Percentiles rank a stretch among this genome's conserved stretches.
Evolutionary conservation across 2,329 filamentous ascomycete species (phyloP).

Genomic region (Aspergillus niger): DNA sequence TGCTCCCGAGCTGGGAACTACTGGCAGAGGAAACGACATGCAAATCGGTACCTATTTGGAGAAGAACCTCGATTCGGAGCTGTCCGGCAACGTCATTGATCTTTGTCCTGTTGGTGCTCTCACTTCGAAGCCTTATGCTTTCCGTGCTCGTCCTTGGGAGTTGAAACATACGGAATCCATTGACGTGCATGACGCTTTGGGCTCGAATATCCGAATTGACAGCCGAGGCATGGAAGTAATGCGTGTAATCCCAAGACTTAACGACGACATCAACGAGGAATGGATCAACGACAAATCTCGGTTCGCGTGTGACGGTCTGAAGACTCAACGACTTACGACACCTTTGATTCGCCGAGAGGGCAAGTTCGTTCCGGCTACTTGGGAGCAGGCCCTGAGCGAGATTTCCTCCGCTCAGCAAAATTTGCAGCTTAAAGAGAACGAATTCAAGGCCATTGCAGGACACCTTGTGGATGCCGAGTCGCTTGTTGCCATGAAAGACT

Average conservation of each 20-base stretch:
- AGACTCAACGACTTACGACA: slow-evolving; percentile 92
- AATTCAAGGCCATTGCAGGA: slow-evolving; percentile 94
- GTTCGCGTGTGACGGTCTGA: slow-evolving; percentile 94
- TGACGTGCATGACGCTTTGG: slow-evolving; percentile 88
- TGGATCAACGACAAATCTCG: slow-evolving; percentile 99
- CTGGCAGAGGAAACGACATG: slow-evolving; percentile 92
- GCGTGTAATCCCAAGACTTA: slow-evolving; percentile 87
- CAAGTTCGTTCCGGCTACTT: slow-evolving; percentile 88
- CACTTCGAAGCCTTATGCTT: slow-evolving; percentile 96
- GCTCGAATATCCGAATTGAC: slow-evolving; percentile 93
- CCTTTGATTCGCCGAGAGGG: slow-evolving; percentile 85
- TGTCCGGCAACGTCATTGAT: slow-evolving; percentile 97
- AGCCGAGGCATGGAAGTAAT: slow-evolving; percentile 93
- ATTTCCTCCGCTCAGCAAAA: slow-evolving; percentile 78
- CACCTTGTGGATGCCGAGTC: slow-evolving; percentile 90
- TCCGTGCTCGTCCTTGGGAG: slow-evolving; percentile 96
- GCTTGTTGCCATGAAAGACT: slow-evolving; percentile 93
- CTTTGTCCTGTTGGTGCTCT: slow-evolving; percentile 96
- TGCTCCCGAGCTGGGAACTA: slow-evolving; percentile 90
- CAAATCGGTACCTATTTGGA: slow-evolving; percentile 99
- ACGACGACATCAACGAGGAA: slow-evolving; percentile 98
- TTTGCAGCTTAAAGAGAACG: slow-evolving; percentile 80
- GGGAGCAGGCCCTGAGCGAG: slow-evolving; percentile 92
- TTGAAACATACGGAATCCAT: slow-evolving; percentile 94
- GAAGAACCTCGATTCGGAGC: slow-evolving; percentile 86